A percentile compares a stretch with the other conserved stretches of the same genome.
Evolutionary conservation across 2,329 filamentous ascomycete genomes (phyloP).

Genomic region (Phyllosticta citribraziliensis): DNA sequence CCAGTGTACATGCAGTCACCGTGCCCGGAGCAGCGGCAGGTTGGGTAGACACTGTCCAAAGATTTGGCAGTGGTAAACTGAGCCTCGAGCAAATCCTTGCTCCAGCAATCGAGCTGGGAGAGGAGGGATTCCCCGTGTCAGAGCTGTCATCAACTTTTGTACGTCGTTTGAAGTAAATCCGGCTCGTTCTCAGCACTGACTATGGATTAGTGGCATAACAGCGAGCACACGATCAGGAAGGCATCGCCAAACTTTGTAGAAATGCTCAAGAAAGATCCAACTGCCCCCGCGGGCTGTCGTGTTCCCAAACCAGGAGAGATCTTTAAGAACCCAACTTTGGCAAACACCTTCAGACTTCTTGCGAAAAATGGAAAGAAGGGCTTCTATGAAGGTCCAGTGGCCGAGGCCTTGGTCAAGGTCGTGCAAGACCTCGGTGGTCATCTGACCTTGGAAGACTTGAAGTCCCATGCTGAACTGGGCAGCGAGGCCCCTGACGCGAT

Average conservation of each 20-base stretch:
- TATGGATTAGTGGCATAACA: constrained; percentile 54
- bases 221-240: constrained; percentile 52
- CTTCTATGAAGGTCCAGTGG: constrained; percentile 81
- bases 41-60: constrained; percentile 82
- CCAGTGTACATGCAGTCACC: constrained; percentile 71
- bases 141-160: constrained; percentile 64
- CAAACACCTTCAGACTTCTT: constrained; percentile 68
- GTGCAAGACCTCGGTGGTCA: constrained; percentile 67
- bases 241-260: constrained; percentile 82
- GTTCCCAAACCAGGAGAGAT: constrained; percentile 75
- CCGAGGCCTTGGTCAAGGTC: constrained; percentile 69
- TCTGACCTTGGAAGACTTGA: constrained; percentile 69
- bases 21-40: constrained; percentile 85
- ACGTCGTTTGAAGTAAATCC: constrained; percentile 25
- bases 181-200: constrained; percentile 9
- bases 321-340: constrained; percentile 75
- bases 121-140: constrained; percentile 82
- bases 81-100: constrained; percentile 65
- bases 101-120: constrained; percentile 76
- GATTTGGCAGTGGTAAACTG: constrained; percentile 81
- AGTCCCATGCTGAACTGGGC: constrained; percentile 61
- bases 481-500: constrained; percentile 80
- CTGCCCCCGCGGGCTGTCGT: constrained; percentile 58
- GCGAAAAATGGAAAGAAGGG: constrained; percentile 76
- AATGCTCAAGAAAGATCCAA: constrained; percentile 71